Conservation (phyloP, 2,329 filamentous ascomycete genomes). For the Trichoderma harzianum region DNA sequence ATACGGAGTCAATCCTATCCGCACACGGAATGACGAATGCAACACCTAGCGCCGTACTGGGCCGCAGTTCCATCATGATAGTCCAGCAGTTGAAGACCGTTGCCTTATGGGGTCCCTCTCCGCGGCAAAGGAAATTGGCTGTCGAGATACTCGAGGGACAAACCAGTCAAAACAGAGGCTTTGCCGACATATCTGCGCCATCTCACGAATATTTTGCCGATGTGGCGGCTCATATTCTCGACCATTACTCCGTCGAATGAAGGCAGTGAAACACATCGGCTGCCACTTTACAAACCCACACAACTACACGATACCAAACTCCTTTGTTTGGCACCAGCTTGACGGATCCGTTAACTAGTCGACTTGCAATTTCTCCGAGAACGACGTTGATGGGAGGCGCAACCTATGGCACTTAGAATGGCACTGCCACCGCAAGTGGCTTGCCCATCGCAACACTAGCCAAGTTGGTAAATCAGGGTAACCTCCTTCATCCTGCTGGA, state of each 20-base stretch:
- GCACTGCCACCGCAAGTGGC: background rate
- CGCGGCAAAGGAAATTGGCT: conserved; percentile 17
- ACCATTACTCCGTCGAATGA: conserved; percentile 15
- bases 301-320: background rate
- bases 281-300: background rate
- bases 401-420: background rate
- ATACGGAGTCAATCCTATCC: conserved; percentile 11
- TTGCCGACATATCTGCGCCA: conserved; percentile 19
- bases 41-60: background rate
- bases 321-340: background rate
- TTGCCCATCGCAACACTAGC: background rate
- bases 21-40: conserved; percentile 3
- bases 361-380: background rate
- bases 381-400: background rate
- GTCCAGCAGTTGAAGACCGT: conserved; percentile 19
- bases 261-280: background rate
- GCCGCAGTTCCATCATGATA: conserved; percentile 20
- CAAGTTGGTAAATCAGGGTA: background rate
- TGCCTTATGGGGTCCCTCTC: conserved; percentile 21
- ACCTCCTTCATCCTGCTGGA: background rate
- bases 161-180: conserved; percentile 15
- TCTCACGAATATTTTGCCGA: conserved; percentile 23
- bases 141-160: conserved; percentile 11
- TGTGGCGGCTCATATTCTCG: conserved; percentile 21
- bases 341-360: background rate